phyloP scores from a whole-genome alignment of 2,329 filamentous ascomycete species.

The Zymoseptoria tritici region DNA sequence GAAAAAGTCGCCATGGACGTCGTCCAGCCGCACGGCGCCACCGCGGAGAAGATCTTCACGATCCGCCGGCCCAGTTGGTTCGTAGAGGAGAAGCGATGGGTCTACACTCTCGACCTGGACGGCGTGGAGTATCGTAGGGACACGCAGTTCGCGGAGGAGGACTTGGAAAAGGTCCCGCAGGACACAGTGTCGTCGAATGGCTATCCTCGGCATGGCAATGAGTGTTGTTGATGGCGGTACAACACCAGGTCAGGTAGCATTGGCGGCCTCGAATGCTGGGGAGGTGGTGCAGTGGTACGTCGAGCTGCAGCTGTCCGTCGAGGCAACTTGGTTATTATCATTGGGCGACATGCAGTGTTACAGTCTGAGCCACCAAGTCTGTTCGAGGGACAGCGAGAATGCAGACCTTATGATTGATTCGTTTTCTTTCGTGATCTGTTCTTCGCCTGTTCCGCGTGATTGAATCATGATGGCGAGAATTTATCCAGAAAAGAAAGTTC shows the following conservation, averaged over 20 bases:
- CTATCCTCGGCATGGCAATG: background rate
- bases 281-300: background rate
- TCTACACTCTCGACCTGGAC: background rate
- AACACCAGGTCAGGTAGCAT: no score
- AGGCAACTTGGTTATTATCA: background rate
- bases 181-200: background rate
- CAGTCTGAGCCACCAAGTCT: background rate
- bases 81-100: background rate
- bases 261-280: background rate
- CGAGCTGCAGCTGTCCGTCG: background rate
- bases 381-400: background rate
- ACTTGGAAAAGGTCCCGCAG: background rate
- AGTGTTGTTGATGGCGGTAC: background rate
- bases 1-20: background rate
- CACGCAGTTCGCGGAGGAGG: background rate
- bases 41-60: background rate
- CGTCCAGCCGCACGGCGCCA: background rate
- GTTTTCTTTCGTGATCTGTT: background rate
- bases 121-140: background rate
- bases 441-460: background rate
- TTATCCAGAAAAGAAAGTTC: background rate
- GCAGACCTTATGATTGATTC: background rate
- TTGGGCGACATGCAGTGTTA: background rate
- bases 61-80: background rate
- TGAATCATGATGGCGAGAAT: background rate